A percentile compares a stretch with the other conserved stretches of the same genome.
Evolutionary conservation across 768 basidiomycete species (phyloP).

Genomic region (Phaeotremella skinneri): DNA sequence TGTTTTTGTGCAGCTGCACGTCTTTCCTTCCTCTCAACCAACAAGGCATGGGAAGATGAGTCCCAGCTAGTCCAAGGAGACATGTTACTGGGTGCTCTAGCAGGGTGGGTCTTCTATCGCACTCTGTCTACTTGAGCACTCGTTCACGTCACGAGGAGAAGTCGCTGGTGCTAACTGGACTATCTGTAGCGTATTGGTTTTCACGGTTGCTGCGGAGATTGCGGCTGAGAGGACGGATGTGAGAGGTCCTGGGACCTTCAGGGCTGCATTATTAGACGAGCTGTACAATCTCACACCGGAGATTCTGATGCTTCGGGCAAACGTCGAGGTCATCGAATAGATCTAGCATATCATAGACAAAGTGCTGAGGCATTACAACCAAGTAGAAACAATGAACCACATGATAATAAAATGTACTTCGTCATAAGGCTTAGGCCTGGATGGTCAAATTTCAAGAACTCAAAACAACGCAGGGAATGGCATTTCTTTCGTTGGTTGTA

Average conservation of each 20-base stretch:
- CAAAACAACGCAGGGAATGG: conserved; percentile 62
- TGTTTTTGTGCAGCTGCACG: conserved; percentile 74
- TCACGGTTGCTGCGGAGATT: conserved; percentile 65
- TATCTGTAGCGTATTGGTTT: conserved; percentile 57
- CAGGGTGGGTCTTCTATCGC: conserved; percentile 67
- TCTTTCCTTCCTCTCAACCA: conserved; percentile 51
- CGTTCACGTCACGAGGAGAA: too few species aligned
- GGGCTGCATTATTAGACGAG: conserved; percentile 64
- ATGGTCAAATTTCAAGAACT: not conserved
- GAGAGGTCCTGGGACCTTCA: conserved; percentile 65
- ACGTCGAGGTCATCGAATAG: conserved; percentile 33
- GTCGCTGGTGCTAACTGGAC: conserved; percentile 8
- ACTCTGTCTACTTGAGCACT: too few species aligned
- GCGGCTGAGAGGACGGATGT: conserved; percentile 58
- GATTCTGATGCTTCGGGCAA: conserved; percentile 43
- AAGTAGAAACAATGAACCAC: too few species aligned
- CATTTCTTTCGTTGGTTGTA: conserved; percentile 80
- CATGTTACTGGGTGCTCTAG: conserved; percentile 71
- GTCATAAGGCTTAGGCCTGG: too few species aligned
- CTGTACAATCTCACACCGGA: conserved; percentile 55
- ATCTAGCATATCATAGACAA: not conserved
- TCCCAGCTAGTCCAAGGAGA: conserved; percentile 66
- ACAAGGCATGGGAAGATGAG: conserved; percentile 27
- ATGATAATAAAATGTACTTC: too few species aligned
- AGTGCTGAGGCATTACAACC: too few species aligned